Evolutionary conservation across 768 basidiomycete genomes (phyloP).

Genomic region (Xerocomus spinulosus): DNA sequence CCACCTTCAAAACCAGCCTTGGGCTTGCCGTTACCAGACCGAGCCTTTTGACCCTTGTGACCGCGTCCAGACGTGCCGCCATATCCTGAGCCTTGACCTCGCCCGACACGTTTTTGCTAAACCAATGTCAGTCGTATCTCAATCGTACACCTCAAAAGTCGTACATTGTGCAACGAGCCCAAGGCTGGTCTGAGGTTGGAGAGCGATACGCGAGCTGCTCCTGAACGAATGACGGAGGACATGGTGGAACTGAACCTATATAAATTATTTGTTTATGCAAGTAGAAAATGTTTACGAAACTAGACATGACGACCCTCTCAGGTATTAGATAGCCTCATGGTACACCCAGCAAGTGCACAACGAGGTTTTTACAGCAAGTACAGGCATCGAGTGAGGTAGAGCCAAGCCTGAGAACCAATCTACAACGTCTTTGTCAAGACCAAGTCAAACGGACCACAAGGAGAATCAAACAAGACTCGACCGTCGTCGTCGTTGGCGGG

Average conservation of each 20-base stretch:
- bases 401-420: no score
- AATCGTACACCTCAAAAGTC: constrained; percentile 8
- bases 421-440: no score
- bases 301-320: no score
- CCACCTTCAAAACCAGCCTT: constrained; percentile 91
- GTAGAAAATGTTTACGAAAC: neutral
- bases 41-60: constrained; percentile 93
- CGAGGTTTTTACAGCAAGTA: no score
- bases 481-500: no score
- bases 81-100: constrained; percentile 87
- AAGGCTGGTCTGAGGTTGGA: constrained; percentile 68
- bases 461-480: no score
- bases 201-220: constrained; percentile 47
- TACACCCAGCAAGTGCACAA: no score
- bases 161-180: constrained; percentile 65
- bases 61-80: constrained; percentile 93
- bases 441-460: no score
- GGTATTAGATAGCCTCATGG: no score
- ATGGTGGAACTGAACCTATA: constrained; percentile 17
- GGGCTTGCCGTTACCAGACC: constrained; percentile 81
- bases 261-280: neutral
- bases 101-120: constrained; percentile 91
- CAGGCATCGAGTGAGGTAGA: no score
- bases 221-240: constrained; percentile 34
- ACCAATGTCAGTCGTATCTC: constrained; percentile 7